Base-by-base conservation (phyloP, 495 filamentous ascomycete genomes). In the Astrocystis sublimbata region DNA sequence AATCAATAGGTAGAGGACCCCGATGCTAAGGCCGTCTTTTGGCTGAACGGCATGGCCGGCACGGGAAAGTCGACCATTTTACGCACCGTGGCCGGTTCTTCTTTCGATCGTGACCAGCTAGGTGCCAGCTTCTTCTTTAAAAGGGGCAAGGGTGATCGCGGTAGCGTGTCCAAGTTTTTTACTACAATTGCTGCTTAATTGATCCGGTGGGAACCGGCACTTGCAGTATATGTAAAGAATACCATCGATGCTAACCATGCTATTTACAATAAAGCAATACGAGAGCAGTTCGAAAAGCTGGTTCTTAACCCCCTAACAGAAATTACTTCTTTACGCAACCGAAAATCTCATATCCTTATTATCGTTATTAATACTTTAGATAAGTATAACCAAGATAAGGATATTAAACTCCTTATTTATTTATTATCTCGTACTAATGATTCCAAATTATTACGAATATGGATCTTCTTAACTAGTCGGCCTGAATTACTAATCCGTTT, bases 341-440 rank as follows among this genome's bases (percentile, higher is more conserved):
- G 30, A 33, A 54, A 17, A 52, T 1, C 10, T 23, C 49, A 33
- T 10, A 50, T 35, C 8, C 10, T 73, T 9, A 47, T 78, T 19
- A 68, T 84, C 10, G 74, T 84, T 12, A 68, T 86, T 30, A 81
- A 86, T 58, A 81, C 82, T 52, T 70, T 86, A 17, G 83, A 84
- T 51, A 79, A 85, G 61, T 85, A 79, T 60, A 77, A 78, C 1
- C n/a, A 61, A 5, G 75, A 81, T 6, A 38, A 76, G 17, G 72
- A 81, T 55, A 57, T 80, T 0, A 61, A 60, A 63, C 56, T 31
- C 6, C 71, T 85, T 23, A 69, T 85, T 28, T 50, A 42, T 2
- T 52, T 82, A 3, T 60, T 82, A 0, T 60, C 73, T 21, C 46
- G 58, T 33, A 52, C 26, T 7, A 46, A 26, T 6, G 10, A 1